A percentile compares a stretch with the other conserved stretches of the same genome.
Evolutionary conservation across 306 rosid genomes (phyloP).

Genomic region (Canavalia ensiformis): DNA sequence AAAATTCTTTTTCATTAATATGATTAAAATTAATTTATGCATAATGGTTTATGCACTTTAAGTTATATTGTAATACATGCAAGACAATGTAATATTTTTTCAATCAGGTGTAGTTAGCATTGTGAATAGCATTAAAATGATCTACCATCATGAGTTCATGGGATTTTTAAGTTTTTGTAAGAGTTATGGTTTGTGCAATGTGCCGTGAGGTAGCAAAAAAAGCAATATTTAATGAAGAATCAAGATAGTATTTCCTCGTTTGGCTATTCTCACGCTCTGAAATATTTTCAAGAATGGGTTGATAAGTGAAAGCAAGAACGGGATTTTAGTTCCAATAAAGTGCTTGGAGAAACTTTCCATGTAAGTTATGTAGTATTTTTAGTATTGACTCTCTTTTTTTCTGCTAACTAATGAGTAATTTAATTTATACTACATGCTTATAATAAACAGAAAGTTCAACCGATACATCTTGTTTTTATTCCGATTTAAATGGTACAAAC

Average conservation of each 20-base stretch:
- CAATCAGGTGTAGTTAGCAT: constrained; percentile 74
- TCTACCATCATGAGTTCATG: constrained; percentile 76
- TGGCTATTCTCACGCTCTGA: too few species aligned
- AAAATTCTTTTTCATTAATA: too few species aligned
- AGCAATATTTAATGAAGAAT: background rate
- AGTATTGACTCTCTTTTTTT: background rate
- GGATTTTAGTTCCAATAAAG: constrained; percentile 63
- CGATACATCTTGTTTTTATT: too few species aligned
- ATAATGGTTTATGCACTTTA: background rate
- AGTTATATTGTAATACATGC: background rate
- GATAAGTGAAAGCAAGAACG: constrained; percentile 73
- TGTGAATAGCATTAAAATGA: constrained; percentile 68
- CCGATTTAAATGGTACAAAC: too few species aligned
- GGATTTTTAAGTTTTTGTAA: constrained; percentile 86
- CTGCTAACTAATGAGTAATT: constrained; percentile 18
- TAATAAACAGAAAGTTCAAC: too few species aligned
- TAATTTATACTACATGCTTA: constrained; percentile 4
- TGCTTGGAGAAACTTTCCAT: constrained; percentile 62
- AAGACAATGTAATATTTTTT: constrained; percentile 14
- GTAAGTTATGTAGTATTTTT: constrained; percentile 53
- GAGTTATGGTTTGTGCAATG: constrained; percentile 62
- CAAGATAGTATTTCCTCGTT: too few species aligned
- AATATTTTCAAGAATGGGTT: constrained; percentile 65
- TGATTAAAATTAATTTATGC: too few species aligned
- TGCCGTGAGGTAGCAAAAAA: constrained; percentile 7